Evolutionary conservation across 176 grass and related monocot species (phyloP), one percentile per base, ranked within the genome.

Genomic region (Melocanna baccifera): DNA sequence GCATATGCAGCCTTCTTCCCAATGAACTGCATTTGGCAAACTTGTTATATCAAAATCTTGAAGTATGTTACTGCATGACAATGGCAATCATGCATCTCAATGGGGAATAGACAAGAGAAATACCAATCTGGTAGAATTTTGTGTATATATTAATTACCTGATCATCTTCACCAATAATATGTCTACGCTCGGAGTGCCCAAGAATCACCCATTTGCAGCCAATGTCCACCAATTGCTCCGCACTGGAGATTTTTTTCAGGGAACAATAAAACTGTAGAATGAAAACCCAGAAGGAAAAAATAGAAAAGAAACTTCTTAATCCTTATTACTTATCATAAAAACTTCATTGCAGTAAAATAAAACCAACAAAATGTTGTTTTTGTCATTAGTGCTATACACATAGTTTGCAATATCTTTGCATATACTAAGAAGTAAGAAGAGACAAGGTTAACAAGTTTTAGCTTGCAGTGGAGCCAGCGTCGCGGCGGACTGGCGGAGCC

Each of bases 1-100:
- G 96, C 96, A 91, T 96, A 99, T 75, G 96, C 86, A 81, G 93
- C 90, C 73, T 99, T 99, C 78, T 96, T 99, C 73, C 91, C 96
- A 72, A 96, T 96, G 84, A 99, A 96, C 93, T 96, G 93, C 76
- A 91, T 64, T 22, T 7, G 62, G 57, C 69, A 51, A 76, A 57
- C 39, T 78, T 79, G 25, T 77, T 82, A 81, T 56, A 23, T 51
- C 19, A 43, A 46, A 73, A 83, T 16, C 9, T 41, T 18, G 41
- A 73, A 75, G 19, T 46, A 61, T 46, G 26, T 59, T 66, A 63
- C 45, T 66, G 34, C 46, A 50, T 23, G 25, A 51, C 14, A 79
- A 67, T 10, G 45, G 25, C 26, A 62, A 83, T 57, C 77, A 71
- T 66, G 34, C 6, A 79, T 67, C 23, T 13, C n/a, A 0, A 29